These are phyloP conservation scores for Detonula confervacea DNA, from an alignment of 352 stramenopile species.

Conservation along the genomic window DNA sequence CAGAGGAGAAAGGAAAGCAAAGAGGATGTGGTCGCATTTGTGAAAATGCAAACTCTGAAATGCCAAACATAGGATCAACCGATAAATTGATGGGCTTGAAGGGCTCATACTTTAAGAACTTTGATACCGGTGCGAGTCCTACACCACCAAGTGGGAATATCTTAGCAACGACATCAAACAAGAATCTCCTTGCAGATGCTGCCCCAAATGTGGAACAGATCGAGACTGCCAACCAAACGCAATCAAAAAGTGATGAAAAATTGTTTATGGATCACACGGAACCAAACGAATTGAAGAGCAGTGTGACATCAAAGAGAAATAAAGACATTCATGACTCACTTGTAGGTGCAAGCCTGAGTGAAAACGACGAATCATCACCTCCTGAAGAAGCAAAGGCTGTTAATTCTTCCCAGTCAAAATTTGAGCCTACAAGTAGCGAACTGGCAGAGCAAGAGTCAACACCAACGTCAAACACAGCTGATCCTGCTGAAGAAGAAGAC, in stretches of 20 bases:
- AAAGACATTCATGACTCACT: conserved; percentile 1
- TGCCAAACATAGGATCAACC: not conserved
- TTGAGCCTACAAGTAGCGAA: conserved; percentile 2
- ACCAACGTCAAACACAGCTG: not conserved
- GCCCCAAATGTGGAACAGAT: too few relatives aligned
- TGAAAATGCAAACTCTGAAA: not conserved
- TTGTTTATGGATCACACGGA: not conserved
- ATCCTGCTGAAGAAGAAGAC: not conserved
- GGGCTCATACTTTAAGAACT: not conserved
- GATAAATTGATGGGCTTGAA: conserved; percentile 2
- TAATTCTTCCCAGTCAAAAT: conserved; percentile 2
- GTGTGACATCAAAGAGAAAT: conserved; percentile 4
- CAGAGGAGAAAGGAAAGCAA: conserved; percentile 1
- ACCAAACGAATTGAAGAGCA: not conserved
- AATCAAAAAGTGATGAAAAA: conserved; percentile 4
- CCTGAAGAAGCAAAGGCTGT: not conserved
- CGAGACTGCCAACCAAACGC: not conserved
- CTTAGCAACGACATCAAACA: not conserved
- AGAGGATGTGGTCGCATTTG: not conserved
- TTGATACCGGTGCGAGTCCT: not conserved
- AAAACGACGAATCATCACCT: not conserved
- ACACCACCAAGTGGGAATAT: conserved; percentile 7
- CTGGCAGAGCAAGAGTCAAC: not conserved
- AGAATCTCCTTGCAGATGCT: not conserved
- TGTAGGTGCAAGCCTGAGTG: not conserved